These are phyloP conservation scores for Trichophyton benhamiae DNA, from an alignment of 2,329 filamentous ascomycete genomes.

Conservation along the genomic window DNA sequence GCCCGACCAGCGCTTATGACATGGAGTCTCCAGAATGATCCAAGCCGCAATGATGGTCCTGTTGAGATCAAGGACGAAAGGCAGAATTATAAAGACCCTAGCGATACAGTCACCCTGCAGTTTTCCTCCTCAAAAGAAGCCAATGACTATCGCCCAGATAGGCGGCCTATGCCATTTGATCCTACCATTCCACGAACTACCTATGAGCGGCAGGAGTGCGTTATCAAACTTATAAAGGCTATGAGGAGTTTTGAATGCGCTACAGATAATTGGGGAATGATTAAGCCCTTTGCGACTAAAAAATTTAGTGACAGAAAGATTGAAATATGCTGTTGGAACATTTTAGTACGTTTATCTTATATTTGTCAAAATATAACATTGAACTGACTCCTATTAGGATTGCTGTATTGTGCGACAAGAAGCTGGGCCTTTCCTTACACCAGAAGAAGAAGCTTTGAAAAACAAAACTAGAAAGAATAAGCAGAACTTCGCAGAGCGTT, in stretches of 20 bases:
- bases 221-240: slow-evolving; percentile 22
- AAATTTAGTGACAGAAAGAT: slow-evolving; percentile 18
- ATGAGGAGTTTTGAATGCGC: slow-evolving; percentile 22
- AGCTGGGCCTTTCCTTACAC: slow-evolving; percentile 18
- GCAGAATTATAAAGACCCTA: background rate
- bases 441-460: slow-evolving; percentile 17
- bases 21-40: background rate
- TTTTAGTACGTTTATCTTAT: slow-evolving; percentile 17
- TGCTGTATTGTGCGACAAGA: slow-evolving; percentile 18
- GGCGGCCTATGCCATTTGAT: slow-evolving; percentile 13
- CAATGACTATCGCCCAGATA: slow-evolving; percentile 10
- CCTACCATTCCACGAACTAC: slow-evolving; percentile 18
- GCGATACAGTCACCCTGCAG: slow-evolving; percentile 7
- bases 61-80: background rate
- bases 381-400: slow-evolving; percentile 14
- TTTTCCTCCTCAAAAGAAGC: slow-evolving; percentile 17
- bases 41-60: background rate
- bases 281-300: slow-evolving; percentile 20
- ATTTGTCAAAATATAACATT: too few relatives aligned
- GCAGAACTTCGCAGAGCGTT: slow-evolving; percentile 8
- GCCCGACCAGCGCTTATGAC: background rate
- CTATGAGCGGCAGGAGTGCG: slow-evolving; percentile 17
- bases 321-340: slow-evolving; percentile 24
- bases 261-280: slow-evolving; percentile 23
- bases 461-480: slow-evolving; percentile 13